Conservation (phyloP, 129 eudicot genomes). For the Smallanthus sonchifolius region DNA sequence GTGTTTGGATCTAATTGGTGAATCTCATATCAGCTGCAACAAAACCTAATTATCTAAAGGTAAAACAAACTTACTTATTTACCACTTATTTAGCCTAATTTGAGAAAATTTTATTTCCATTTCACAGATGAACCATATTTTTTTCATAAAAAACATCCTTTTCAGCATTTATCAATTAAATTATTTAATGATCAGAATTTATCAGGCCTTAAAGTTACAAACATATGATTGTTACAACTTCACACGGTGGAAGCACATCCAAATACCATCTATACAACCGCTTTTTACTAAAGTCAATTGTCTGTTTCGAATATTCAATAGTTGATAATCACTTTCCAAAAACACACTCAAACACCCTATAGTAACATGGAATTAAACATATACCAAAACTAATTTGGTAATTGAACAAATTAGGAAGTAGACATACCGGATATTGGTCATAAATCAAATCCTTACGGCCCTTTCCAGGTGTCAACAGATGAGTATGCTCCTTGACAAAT, state of each 20-base stretch:
- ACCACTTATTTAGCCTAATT: not conserved
- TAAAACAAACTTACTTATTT: not conserved
- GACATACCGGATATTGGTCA: constrained; percentile 84
- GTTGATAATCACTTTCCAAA: not conserved
- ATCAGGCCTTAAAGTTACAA: not conserved
- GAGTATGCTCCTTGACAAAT: constrained; percentile 78
- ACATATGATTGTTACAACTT: not conserved
- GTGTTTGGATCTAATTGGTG: not conserved
- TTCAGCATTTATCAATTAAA: not conserved
- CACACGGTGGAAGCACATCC: not conserved
- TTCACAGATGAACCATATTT: not conserved
- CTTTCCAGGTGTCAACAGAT: constrained; percentile 76
- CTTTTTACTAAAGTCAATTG: not conserved
- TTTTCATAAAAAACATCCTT: not conserved
- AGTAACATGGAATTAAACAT: not conserved
- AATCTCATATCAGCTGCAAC: not conserved
- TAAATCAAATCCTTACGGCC: constrained; percentile 67
- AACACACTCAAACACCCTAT: not conserved
- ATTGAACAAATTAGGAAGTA: constrained; percentile 2
- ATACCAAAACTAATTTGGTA: not conserved
- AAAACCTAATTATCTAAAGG: not conserved
- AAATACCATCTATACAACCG: not conserved
- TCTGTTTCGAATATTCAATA: not conserved
- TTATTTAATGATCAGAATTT: not conserved
- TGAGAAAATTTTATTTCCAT: not conserved